Evolutionary conservation across 2,329 filamentous ascomycete species (phyloP), one percentile per base, ranked within the genome.

Genomic region (Pseudohalonectria lignicola): DNA sequence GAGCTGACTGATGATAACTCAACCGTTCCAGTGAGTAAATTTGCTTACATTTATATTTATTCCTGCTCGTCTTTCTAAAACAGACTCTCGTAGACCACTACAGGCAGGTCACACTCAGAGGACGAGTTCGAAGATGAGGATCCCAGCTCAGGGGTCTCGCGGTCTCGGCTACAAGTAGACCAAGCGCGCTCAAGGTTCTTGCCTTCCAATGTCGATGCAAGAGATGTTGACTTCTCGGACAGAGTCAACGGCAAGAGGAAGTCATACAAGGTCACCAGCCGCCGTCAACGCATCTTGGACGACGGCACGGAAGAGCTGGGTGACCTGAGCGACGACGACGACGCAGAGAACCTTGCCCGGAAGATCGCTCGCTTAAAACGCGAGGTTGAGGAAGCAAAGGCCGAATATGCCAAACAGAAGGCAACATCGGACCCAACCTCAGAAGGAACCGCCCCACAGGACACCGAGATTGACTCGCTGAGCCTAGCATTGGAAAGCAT

Each of bases 1-100:
- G 88, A 94, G 40, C 67, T 95, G 47, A 90, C 83, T 40, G 86
- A 94, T 54, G 88, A 94, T 59, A 83, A 78, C 45, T 94, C 87
- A 17, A 94, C 87, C 34, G 66, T 87, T 41, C 84, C 80, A 40
- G 85, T 90, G 65, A 60, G 74, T 59, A 32, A 33, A 34, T 15
- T 34, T 11, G 15, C 18, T 21, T 4, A 4, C 12, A 7, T 26
- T 7, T 12, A 26, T 26, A 26, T 7, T 26, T 26, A 26, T 20
- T 17, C 19, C n/a, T 13, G n/a, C 31, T 34, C 6, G 21, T 11
- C 19, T 11, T 7, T 13, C 9, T 20, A 28, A 1, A n/a, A n/a
- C n/a, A n/a, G n/a, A n/a, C n/a, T n/a, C n/a, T n/a, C n/a, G n/a
- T 37, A 78, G 72, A 69, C 72, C 6, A 72, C 67, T 11, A 67